phyloP scores from a whole-genome alignment of 2,329 filamentous ascomycete genomes.

The Neonectria neomacrospora region DNA sequence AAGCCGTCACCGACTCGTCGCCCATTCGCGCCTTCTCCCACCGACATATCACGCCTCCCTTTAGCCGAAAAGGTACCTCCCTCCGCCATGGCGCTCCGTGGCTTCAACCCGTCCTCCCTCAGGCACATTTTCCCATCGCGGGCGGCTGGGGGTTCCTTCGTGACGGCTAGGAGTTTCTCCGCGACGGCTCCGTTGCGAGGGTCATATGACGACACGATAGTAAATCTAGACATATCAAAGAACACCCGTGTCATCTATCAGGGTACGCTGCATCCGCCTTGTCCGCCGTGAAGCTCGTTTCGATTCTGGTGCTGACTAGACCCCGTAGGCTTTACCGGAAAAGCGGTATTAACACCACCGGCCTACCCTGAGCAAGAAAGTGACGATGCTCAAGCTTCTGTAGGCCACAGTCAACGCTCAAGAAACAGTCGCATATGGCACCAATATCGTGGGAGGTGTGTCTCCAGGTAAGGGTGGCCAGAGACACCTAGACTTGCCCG shows the following conservation, averaged over 20 bases:
- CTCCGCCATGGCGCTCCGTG: not conserved
- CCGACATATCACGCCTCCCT: not conserved
- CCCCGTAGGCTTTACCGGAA: slow-evolving; percentile 52
- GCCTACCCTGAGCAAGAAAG: not conserved
- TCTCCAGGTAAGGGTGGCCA: slow-evolving; percentile 51
- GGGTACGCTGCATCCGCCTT: slow-evolving; percentile 6
- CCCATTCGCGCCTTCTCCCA: not conserved
- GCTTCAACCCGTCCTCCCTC: not conserved
- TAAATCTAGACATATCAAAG: slow-evolving; percentile 18
- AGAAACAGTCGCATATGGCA: slow-evolving; percentile 54
- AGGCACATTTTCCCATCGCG: not conserved
- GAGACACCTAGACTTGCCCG: slow-evolving; percentile 49
- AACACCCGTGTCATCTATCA: slow-evolving; percentile 23
- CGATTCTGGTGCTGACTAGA: not conserved
- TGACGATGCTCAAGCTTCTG: not conserved
- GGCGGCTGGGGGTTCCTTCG: not conserved
- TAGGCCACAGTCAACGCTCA: slow-evolving; percentile 53
- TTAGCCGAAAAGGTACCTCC: not conserved
- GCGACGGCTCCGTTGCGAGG: not conserved
- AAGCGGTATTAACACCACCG: slow-evolving; percentile 44
- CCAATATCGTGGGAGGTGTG: slow-evolving; percentile 52
- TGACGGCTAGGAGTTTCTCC: not conserved
- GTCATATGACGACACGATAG: slow-evolving; percentile 14
- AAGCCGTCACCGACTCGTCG: not conserved
- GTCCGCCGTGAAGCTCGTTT: not conserved